Evolutionary conservation across 352 stramenopile species (phyloP), one percentile per base, ranked within the genome.

Genomic region (Pythium pyrilobum): DNA sequence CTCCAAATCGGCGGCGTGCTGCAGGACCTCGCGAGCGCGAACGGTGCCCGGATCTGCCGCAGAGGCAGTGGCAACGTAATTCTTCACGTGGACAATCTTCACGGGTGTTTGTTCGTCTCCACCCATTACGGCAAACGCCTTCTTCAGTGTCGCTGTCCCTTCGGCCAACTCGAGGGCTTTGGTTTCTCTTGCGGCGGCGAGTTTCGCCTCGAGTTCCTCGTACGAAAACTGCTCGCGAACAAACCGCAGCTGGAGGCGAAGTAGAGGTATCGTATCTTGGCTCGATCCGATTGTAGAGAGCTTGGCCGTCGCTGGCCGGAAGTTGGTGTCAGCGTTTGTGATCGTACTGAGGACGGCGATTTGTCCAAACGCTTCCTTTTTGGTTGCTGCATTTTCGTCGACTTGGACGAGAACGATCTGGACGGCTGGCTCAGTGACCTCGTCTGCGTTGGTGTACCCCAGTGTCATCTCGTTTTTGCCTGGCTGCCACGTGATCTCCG

Each of bases 131-230:
- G 55, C 49, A 40, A 83, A 83, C 10, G 59, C 54, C 18, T 70
- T 74, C 36, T 83, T 83, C 23, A 83, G 52, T 15, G 33, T 52
- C 2, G 65, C 68, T 12, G 70, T 67, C 10, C 73, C 73, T 54
- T 77, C 67, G 1, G 67, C 73, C 4, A 83, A 46, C 5, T 59
- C 13, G 4, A 83, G 44, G 2, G 64, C 47, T 29, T 52, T 56
- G 12, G 21, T 44, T 12, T 52, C 52, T 36, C 31, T 38, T 41
- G 56, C 52, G 3, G 38, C 45, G 11, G 42, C 41, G 5, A 64
- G 36, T 9, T 62, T 53, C 2, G 51, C 51, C 32, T 71, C 40
- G 0, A 61, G 43, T 25, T 71, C 59, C 20, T 71, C 66, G 8
- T 60, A 60, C 4, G 58, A 63, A 7, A 64, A 32, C 9, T 59